A percentile compares a stretch with the other conserved stretches of the same genome.
phyloP scores from a whole-genome alignment of 495 filamentous ascomycete species.

The Hyphodiscus hymeniophilus region DNA sequence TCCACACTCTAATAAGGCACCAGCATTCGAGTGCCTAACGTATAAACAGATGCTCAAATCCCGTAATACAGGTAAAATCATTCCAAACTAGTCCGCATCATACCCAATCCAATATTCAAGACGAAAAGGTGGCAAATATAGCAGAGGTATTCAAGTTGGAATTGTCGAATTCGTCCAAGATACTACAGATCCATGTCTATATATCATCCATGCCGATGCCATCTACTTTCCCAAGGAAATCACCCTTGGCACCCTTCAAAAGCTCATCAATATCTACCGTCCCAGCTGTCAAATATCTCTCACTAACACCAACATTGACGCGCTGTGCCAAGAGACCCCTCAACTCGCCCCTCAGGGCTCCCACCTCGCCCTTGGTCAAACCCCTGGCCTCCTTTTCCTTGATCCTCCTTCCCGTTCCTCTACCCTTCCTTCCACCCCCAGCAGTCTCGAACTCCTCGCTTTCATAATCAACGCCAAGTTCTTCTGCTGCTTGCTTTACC shows the following conservation, averaged over 20 bases:
- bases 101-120: too few species aligned
- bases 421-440: conserved; percentile 55
- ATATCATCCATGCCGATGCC: conserved; percentile 27
- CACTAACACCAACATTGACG: conserved; percentile 87
- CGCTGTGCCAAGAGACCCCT: conserved; percentile 59
- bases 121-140: too few species aligned
- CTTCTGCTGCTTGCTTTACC: conserved; percentile 77
- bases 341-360: conserved; percentile 51
- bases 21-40: too few species aligned
- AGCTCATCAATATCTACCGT: conserved; percentile 75
- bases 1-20: too few species aligned
- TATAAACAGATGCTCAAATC: too few species aligned
- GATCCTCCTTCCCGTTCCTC: conserved; percentile 58
- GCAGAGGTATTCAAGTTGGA: too few species aligned
- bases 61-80: too few species aligned
- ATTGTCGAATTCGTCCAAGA: too few species aligned
- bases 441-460: conserved; percentile 68
- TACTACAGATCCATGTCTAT: neutral
- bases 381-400: conserved; percentile 62
- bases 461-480: conserved; percentile 90
- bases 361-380: conserved; percentile 64
- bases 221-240: conserved; percentile 58
- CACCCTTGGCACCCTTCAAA: conserved; percentile 50
- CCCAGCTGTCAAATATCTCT: conserved; percentile 76
- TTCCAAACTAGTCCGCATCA: too few species aligned